Base-by-base conservation (phyloP, 192 early-diverging fungal species). In the Coemansia sp. region DNA sequence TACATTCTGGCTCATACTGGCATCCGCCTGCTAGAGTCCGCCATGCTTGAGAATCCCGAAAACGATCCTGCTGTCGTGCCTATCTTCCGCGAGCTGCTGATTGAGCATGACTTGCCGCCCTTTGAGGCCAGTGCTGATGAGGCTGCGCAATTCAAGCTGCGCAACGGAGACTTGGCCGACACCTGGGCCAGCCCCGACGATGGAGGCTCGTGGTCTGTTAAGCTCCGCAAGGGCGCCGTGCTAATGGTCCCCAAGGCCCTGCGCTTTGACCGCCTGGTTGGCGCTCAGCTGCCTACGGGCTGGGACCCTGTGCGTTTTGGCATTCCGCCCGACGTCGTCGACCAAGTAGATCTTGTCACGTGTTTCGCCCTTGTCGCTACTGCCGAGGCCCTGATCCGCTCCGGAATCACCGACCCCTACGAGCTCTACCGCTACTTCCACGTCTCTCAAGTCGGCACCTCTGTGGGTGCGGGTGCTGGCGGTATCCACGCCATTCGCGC, bases 391-490 rank as follows among this genome's bases (percentile, higher is more conserved):
- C 85, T 98, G 64, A 86, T 95, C 49, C 88, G 93, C 51, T 90
- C 93, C 47, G 97, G 97, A 79, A 90, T 98, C 67, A 94, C 94
- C 29, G 97, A 98, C 72, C 94, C 97, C 10, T 98, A 98, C 88
- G 97, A 98, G 86, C 93, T 98, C 84, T 98, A 94, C 89, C 84
- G 91, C 75, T 95, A 97, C 76, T 93, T 98, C 63, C 96, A 98
- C 75, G 94, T 96, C 10, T 89, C 92, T 51, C 90, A 98, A 67
- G 88, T 98, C 24, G 97, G 97, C 68, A 98, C 93, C 81, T 87
- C 91, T 4, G 85, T 92, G 60, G 97, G 97, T 46, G 92, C 93
- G 44, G 95, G 94, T 79, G 91, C 95, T 41, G 97, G 97, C 82
- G 97, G 97, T 66, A 90, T 92, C 84, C 74, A 87, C 7, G 87